Evolutionary conservation across 805 yeast species (phyloP), one percentile per base, ranked within the genome.

Genomic region (Lachancea mirantina): DNA sequence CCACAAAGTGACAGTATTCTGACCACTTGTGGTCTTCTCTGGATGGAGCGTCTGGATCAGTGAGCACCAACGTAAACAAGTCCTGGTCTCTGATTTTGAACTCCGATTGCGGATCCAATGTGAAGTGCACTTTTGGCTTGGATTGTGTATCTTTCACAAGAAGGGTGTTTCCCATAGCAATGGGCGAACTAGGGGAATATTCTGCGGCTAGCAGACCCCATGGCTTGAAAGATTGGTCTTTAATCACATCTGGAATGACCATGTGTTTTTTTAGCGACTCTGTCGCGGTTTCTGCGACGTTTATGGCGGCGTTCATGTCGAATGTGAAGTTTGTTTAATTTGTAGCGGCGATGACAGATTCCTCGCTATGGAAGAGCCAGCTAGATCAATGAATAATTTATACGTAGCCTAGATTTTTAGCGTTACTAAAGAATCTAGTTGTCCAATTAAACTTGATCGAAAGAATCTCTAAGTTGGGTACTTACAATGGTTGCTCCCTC

Each of bases 31-130:
- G 75, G 55, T 87, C 95, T 3, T 72, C 68, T 45, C 76, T 70
- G 3, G 87, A 72, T 9, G 96, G 96, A 6, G 96, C 96, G 64
- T 87, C 96, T 1, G 96, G 96, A 57, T 87, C 96, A 6, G 96
- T 88, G 43, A 87, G 46, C 3, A 83, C 82, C 43, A 88, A 61
- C 8, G 92, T 75, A 61, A 81, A 87, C 31, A 68, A 79, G 23
- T 64, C 61, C 11, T 49, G 40, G 26, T 55, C 58, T 11, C 53
- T 42, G 22, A 39, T 36, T 17, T 23, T 32, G 30, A 34, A 32
- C 29, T 28, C 19, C 5, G 48, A 30, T 14, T 69, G 64, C 23
- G 69, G 61, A 43, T 68, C 66, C 41, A 76, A 62, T 10, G 87
- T 74, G 59, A 82, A 76, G 42, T 78, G 80, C 36, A 87, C 65